Percentiles rank a stretch among this genome's conserved stretches.
Conservation (phyloP, 164 flowering plant species). For the Nelumbo lutea region DNA sequence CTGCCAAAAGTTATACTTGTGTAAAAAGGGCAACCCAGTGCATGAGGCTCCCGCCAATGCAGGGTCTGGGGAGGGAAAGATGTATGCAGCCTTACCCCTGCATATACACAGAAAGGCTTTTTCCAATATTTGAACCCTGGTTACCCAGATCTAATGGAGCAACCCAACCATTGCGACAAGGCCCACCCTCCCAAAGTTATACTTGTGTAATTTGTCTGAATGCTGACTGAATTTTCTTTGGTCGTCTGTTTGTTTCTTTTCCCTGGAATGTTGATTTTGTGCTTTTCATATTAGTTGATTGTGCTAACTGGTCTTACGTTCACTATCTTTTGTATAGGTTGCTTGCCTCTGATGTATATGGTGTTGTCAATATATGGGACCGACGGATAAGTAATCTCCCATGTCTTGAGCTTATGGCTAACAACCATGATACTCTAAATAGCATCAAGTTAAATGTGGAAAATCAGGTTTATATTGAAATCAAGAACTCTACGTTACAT, state of each 20-base stretch:
- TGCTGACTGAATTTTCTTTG: background rate
- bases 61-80: too few relatives aligned
- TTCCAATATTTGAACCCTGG: too few relatives aligned
- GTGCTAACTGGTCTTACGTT: background rate
- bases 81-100: too few relatives aligned
- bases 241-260: background rate
- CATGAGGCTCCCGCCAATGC: too few relatives aligned
- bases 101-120: too few relatives aligned
- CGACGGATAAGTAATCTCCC: conserved; percentile 65
- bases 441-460: conserved; percentile 66
- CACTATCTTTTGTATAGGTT: conserved; percentile 36
- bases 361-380: conserved; percentile 79
- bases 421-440: conserved; percentile 44
- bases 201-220: background rate
- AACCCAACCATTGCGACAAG: too few relatives aligned
- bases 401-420: conserved; percentile 57
- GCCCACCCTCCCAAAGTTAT: too few relatives aligned
- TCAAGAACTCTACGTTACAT: background rate
- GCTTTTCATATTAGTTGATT: background rate
- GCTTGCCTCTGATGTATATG: conserved; percentile 69
- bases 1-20: too few relatives aligned
- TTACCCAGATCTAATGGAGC: too few relatives aligned
- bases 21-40: too few relatives aligned
- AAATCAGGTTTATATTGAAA: conserved; percentile 49
- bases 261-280: conserved; percentile 1